Evolutionary conservation across 163 green algal species (phyloP).

Genomic region (Volvox carteri): DNA sequence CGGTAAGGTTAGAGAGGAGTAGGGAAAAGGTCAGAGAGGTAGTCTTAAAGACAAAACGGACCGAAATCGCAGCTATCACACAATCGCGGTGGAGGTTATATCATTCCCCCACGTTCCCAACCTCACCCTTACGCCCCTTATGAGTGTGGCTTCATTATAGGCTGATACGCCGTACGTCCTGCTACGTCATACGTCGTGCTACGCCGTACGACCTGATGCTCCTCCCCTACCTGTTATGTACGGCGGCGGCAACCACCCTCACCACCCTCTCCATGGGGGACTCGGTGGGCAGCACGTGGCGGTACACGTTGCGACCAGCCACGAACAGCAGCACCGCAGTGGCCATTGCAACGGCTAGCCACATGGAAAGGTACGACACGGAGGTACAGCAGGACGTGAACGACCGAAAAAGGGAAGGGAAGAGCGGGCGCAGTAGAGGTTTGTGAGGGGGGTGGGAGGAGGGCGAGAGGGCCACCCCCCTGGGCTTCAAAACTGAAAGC

Average conservation of each 20-base stretch:
- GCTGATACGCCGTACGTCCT: no score
- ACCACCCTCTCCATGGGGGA: constrained; percentile 86
- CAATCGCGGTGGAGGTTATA: no score
- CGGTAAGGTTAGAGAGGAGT: no score
- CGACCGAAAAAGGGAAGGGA: not conserved
- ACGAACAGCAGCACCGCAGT: constrained; percentile 88
- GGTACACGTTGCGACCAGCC: constrained; percentile 79
- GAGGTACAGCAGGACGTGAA: not conserved
- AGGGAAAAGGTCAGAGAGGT: no score
- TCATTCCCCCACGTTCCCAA: no score
- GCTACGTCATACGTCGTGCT: no score
- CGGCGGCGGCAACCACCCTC: constrained; percentile 81
- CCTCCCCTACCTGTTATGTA: constrained; percentile 68
- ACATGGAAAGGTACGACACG: not conserved
- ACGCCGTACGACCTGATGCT: no score
- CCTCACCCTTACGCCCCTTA: no score
- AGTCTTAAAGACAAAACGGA: no score
- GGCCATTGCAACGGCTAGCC: constrained; percentile 83
- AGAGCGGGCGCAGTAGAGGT: not conserved
- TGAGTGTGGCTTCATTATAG: no score
- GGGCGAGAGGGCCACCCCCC: not conserved
- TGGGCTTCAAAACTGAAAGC: no score
- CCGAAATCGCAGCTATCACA: no score
- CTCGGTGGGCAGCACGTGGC: constrained; percentile 86
- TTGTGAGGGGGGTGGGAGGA: not conserved